Evolutionary conservation across 768 basidiomycete genomes (phyloP), one percentile per base, ranked within the genome.

Genomic region (Strobilomyces confusus): DNA sequence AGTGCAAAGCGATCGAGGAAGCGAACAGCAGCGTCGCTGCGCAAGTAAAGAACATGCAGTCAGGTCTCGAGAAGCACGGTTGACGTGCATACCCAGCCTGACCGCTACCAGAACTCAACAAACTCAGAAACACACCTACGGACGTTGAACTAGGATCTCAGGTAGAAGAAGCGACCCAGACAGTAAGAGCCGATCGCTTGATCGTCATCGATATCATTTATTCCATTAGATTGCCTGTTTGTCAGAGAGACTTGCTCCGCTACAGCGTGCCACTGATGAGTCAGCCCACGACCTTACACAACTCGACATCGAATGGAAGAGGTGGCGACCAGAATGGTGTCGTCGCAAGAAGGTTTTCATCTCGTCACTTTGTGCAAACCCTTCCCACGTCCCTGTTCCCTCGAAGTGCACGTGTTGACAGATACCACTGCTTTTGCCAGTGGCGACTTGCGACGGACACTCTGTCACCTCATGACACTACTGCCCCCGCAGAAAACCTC

Each of bases 291-390:
- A 93, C 47, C 75, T 89, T 15, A 45, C 75, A 80, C 72, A 76
- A 54, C 73, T 94, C 48, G 85, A 93, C 55, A 66, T 69, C 1
- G 66, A 93, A 29, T 94, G 92, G 87, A 71, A 61, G 7, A 82
- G 79, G 63, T 95, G 92, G 92, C 76, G 87, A 56, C 76, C 78
- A 4, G 87, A 93, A 72, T 95, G 93, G 93, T 68, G 81, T 32
- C 76, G 79, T 22, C 77, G 93, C 51, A 81, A 79, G 64, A 93
- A 89, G 65, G 72, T 87, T 3, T 95, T 92, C 44, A 67, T 20
- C 23, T 61, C 66, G 68, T 69, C 36, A 63, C 66, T 69, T 33
- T 12, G n/a, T n/a, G 53, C 49, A 49, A 40, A 37, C 6, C 15
- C 45, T 22, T 25, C 20, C 36, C n/a, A 12, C 1, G 5, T 9